Evolutionary conservation across 2,329 filamentous ascomycete species (phyloP).

Genomic region (Exutisphaerella laricina): DNA sequence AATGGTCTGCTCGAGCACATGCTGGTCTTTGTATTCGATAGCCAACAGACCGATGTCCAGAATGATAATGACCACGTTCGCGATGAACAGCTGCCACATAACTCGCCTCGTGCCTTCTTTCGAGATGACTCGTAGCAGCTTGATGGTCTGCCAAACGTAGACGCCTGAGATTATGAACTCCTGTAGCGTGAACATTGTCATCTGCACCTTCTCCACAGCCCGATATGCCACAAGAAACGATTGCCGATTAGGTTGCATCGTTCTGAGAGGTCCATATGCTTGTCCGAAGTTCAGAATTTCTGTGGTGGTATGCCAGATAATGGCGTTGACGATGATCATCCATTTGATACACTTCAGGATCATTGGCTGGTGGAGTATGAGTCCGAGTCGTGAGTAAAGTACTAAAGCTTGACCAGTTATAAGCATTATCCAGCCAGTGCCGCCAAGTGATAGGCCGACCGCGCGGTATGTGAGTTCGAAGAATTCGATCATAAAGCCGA

Average conservation of each 20-base stretch:
- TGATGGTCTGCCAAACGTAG: slow-evolving; percentile 2
- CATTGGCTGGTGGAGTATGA: background rate
- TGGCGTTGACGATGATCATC: slow-evolving; percentile 1
- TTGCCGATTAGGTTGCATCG: background rate
- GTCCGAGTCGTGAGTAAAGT: slow-evolving; percentile 3
- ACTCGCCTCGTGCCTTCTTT: background rate
- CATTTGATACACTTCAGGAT: background rate
- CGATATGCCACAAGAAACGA: background rate
- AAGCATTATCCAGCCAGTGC: slow-evolving; percentile 1
- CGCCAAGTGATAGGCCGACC: background rate
- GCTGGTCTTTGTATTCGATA: slow-evolving; percentile 3
- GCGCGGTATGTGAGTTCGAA: background rate
- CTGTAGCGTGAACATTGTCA: slow-evolving; percentile 1
- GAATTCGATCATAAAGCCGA: slow-evolving; percentile 2
- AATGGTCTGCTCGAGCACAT: slow-evolving; percentile 2
- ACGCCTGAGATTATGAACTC: slow-evolving; percentile 3
- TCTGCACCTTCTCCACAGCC: background rate
- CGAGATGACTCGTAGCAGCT: background rate
- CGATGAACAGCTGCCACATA: slow-evolving; percentile 1
- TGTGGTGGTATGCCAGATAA: slow-evolving; percentile 1
- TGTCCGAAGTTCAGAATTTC: slow-evolving; percentile 3
- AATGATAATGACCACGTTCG: background rate
- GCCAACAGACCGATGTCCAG: slow-evolving; percentile 2
- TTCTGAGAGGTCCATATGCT: background rate
- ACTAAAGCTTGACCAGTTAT: slow-evolving; percentile 1